These are phyloP conservation scores for Fusarium foetens DNA, from an alignment of 2,329 filamentous ascomycete species.

Conservation along the genomic window DNA sequence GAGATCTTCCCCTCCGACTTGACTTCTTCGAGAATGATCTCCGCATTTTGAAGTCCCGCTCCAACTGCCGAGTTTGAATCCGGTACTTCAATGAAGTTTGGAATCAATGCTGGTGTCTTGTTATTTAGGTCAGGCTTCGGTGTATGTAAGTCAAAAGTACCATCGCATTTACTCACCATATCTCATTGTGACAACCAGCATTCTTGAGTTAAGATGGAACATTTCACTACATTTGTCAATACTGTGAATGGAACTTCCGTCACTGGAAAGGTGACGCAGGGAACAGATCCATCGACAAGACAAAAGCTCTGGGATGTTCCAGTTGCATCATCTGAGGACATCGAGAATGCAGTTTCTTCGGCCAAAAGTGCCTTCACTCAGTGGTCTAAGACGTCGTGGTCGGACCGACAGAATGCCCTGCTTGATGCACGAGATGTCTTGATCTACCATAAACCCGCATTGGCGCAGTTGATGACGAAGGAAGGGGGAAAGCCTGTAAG, in stretches of 20 bases:
- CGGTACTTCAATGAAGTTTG: neutral
- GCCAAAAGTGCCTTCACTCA: neutral
- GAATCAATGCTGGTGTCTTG: neutral
- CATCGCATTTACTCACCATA: no score
- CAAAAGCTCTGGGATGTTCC: constrained; percentile 10
- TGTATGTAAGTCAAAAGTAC: accelerated
- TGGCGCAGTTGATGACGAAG: neutral
- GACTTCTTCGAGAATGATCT: neutral
- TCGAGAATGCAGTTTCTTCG: neutral
- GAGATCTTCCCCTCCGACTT: neutral
- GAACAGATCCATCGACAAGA: constrained; percentile 1
- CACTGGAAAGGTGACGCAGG: neutral
- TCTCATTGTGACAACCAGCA: neutral
- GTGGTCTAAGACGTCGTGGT: constrained; percentile 3
- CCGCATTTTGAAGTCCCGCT: neutral
- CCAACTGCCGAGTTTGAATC: neutral
- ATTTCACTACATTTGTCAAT: neutral
- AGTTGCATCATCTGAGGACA: neutral
- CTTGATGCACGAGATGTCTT: neutral
- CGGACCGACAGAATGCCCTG: neutral
- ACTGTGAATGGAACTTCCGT: neutral
- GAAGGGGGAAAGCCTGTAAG: constrained; percentile 4
- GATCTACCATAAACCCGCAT: neutral
- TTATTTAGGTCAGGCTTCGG: neutral
- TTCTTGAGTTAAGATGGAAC: neutral